Evolutionary conservation across 805 yeast species (phyloP).

Genomic region (Metschnikowia vanudenii): DNA sequence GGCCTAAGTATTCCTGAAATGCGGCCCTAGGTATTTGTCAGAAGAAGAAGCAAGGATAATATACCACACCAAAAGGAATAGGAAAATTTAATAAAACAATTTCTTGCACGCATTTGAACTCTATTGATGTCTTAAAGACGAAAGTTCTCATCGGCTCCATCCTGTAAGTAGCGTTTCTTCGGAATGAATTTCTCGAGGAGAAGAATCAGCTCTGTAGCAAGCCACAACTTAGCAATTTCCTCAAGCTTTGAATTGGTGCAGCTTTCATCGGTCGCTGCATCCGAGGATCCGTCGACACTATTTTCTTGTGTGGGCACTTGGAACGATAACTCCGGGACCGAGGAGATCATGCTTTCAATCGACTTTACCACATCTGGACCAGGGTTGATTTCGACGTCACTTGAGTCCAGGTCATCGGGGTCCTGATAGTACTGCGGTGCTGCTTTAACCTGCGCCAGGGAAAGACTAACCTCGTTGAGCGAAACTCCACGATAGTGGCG

Average conservation of each 20-base stretch:
- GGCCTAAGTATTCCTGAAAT: too few relatives aligned
- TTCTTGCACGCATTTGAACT: background rate
- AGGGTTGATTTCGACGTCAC: conserved; percentile 5
- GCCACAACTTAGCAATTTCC: conserved; percentile 58
- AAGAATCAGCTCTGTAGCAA: conserved; percentile 59
- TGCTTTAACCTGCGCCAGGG: conserved; percentile 4
- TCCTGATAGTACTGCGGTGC: background rate
- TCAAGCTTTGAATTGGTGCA: conserved; percentile 45
- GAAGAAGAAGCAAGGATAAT: too few relatives aligned
- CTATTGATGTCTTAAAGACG: background rate
- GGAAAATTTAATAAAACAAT: too few relatives aligned
- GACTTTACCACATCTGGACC: conserved; percentile 7
- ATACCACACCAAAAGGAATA: too few relatives aligned
- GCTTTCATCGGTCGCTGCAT: conserved; percentile 8
- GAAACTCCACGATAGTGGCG: conserved; percentile 12
- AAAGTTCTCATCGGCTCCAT: conserved; percentile 15
- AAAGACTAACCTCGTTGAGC: conserved; percentile 6
- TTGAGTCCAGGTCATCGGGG: conserved; percentile 17
- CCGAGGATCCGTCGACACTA: background rate
- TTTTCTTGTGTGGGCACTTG: background rate
- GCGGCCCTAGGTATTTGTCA: too few relatives aligned
- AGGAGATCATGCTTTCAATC: conserved; percentile 12
- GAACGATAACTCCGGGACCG: conserved; percentile 3
- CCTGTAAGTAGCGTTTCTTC: conserved; percentile 25
- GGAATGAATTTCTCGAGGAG: conserved; percentile 22